Evolutionary conservation across 805 yeast species (phyloP).

Genomic region (Starmerella potacharoeniae): DNA sequence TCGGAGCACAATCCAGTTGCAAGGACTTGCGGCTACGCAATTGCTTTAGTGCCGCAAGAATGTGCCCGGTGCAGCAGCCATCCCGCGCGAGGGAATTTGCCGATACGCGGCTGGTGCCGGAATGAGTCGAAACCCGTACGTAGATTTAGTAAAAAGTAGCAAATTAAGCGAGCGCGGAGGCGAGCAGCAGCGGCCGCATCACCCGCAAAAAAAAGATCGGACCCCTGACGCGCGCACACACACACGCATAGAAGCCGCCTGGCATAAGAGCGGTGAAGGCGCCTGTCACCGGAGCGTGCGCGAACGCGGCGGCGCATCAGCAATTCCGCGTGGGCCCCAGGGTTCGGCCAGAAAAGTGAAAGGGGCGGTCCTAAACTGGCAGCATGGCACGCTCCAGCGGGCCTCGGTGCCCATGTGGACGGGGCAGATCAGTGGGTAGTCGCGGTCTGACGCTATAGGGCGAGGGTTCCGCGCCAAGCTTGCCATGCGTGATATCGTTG

Average conservation of each 20-base stretch:
- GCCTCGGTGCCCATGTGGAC: background rate
- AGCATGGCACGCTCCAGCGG: background rate
- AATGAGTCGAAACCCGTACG: no score
- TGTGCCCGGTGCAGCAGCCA: background rate
- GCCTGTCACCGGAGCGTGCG: no score
- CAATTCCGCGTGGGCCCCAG: background rate
- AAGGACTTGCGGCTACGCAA: slow-evolving; percentile 1
- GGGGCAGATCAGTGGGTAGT: background rate
- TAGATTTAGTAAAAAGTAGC: no score
- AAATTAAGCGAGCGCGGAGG: no score
- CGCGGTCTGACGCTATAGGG: background rate
- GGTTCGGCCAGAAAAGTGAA: background rate
- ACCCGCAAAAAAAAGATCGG: no score
- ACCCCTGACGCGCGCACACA: no score
- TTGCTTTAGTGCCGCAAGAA: slow-evolving; percentile 3
- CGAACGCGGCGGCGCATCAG: background rate
- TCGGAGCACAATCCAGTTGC: background rate
- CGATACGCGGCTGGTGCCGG: no score
- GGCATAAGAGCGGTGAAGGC: no score
- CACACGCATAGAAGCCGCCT: no score
- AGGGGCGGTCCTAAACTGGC: background rate
- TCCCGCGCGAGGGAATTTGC: no score
- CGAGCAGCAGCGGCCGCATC: no score
- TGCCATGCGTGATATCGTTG: slow-evolving; percentile 4
- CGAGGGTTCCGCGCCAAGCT: background rate